Percentiles rank a stretch among this genome's conserved stretches.
Conservation (phyloP, 129 eudicot genomes). For the Pseudognaphalium luteoalbum region DNA sequence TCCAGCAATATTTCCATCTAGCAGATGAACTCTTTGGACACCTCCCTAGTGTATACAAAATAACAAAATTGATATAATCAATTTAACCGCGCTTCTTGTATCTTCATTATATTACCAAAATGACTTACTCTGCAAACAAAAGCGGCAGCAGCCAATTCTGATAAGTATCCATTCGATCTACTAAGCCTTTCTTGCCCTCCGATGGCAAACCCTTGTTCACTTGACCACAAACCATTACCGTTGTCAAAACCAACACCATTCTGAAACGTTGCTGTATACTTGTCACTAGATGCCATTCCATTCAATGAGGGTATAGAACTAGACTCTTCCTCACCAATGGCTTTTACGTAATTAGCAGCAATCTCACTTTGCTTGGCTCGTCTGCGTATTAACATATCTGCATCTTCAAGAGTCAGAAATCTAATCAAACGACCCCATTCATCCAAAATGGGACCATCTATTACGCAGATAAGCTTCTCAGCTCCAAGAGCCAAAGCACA, state of each 20-base stretch:
- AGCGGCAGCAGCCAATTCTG: conserved; percentile 98
- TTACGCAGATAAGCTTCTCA: conserved; percentile 88
- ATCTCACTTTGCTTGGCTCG: conserved; percentile 90
- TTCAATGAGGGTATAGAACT: conserved; percentile 35
- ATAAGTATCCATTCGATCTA: conserved; percentile 76
- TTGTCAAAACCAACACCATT: conserved; percentile 95
- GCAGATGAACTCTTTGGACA: conserved; percentile 88
- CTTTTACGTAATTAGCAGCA: conserved; percentile 92
- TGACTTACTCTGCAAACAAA: conserved; percentile 91
- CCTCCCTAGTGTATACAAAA: conserved; percentile 68
- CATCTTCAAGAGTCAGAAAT: conserved; percentile 85
- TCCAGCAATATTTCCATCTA: conserved; percentile 88
- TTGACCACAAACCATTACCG: conserved; percentile 85
- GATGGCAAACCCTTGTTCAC: conserved; percentile 94
- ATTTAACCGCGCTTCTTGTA: background rate
- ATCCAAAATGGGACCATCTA: conserved; percentile 90
- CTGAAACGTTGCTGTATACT: conserved; percentile 62
- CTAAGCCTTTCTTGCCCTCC: conserved; percentile 88
- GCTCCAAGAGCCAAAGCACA: conserved; percentile 97
- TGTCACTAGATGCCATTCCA: conserved; percentile 44
- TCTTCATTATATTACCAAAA: background rate
- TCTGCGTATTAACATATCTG: conserved; percentile 69
- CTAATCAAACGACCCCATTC: conserved; percentile 83
- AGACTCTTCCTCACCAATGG: conserved; percentile 66
- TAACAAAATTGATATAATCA: background rate